A percentile compares a stretch with the other conserved stretches of the same genome.
These are phyloP conservation scores for Bipolaris cookei DNA, from an alignment of 2,329 filamentous ascomycete species.

Conservation along the genomic window DNA sequence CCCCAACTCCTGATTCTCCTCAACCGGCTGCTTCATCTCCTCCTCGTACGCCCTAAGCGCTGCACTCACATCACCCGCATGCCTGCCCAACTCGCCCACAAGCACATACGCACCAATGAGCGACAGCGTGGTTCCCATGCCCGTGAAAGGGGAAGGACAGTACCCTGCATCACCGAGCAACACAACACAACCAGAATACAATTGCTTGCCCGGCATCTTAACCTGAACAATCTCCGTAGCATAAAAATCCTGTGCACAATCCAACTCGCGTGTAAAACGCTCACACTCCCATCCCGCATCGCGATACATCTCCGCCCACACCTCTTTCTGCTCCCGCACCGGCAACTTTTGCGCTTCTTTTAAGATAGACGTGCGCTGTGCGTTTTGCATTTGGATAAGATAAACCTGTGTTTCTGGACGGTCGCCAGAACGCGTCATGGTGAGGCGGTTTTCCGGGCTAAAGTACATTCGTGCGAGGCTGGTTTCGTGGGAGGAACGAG, in stretches of 20 bases:
- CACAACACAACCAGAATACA: constrained; percentile 56
- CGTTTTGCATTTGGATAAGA: constrained; percentile 26
- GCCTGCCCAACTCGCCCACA: constrained; percentile 43
- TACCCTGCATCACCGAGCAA: constrained; percentile 61
- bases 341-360: constrained; percentile 35
- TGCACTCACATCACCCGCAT: constrained; percentile 15
- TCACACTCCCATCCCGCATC: constrained; percentile 56
- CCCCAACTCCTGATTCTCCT: constrained; percentile 27
- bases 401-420: constrained; percentile 30
- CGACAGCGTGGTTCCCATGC: constrained; percentile 39
- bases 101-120: constrained; percentile 49
- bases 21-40: constrained; percentile 24
- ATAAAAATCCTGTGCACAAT: constrained; percentile 55
- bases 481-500: constrained; percentile 23
- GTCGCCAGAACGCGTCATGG: constrained; percentile 30
- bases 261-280: constrained; percentile 52
- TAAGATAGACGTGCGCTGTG: constrained; percentile 7
- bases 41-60: constrained; percentile 34
- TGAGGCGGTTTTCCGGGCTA: constrained; percentile 17
- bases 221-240: constrained; percentile 54
- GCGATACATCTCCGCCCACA: constrained; percentile 38
- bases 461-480: constrained; percentile 19
- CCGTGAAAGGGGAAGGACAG: constrained; percentile 32
- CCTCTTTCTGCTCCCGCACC: constrained; percentile 50
- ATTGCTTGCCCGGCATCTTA: constrained; percentile 46